Percentiles rank a stretch among this genome's conserved stretches.
Conservation (phyloP, 371 early-diverging fungal genomes). For the Thermomucor indicae-seudaticae region DNA sequence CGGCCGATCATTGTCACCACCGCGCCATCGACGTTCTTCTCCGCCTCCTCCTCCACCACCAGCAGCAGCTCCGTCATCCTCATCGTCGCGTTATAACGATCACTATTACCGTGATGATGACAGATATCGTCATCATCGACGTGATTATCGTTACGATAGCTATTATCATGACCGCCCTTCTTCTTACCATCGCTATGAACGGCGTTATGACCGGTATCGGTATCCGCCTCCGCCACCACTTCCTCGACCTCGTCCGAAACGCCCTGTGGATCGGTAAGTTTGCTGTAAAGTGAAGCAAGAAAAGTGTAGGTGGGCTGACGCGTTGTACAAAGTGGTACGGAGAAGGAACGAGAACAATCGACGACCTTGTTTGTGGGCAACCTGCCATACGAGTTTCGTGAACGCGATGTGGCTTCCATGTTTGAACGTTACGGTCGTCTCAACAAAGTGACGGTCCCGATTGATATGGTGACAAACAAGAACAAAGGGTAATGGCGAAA, state of each 20-base stretch:
- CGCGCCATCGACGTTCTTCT: background rate
- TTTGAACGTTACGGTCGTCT: conserved; percentile 74
- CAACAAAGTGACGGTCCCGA: conserved; percentile 61
- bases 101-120: conserved; percentile 23
- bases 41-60: conserved; percentile 3
- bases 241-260: conserved; percentile 50
- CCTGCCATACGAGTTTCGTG: conserved; percentile 72
- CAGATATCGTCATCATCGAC: conserved; percentile 17
- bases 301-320: background rate
- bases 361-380: conserved; percentile 76
- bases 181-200: conserved; percentile 11
- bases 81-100: conserved; percentile 25
- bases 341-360: conserved; percentile 59
- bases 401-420: conserved; percentile 65
- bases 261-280: conserved; percentile 51
- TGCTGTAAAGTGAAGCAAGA: background rate
- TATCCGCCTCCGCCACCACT: conserved; percentile 26
- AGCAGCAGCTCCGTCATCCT: too few relatives aligned
- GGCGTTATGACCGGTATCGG: conserved; percentile 24
- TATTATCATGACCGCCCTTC: conserved; percentile 33
- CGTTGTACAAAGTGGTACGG: conserved; percentile 42
- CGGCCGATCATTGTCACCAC: background rate
- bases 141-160: conserved; percentile 26
- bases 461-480: conserved; percentile 66
- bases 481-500: conserved; percentile 65